Evolutionary conservation across 2,329 filamentous ascomycete species (phyloP), one percentile per base, ranked within the genome.

Genomic region (Diplodia mutila): DNA sequence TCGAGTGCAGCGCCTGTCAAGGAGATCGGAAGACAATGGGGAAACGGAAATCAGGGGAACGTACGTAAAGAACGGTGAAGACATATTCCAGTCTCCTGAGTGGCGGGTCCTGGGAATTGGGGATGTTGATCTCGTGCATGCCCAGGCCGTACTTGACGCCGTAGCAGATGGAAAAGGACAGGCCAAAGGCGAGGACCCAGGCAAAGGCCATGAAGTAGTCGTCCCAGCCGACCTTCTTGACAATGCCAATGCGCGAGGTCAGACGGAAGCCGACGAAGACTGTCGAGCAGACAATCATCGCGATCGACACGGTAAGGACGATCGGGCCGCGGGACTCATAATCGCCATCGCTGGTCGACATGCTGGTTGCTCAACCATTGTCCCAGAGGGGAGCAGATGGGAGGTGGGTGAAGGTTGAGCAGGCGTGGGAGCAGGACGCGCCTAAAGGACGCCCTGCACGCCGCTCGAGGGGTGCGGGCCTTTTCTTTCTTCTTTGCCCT

Each of bases 201-300:
- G 93, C 92, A 49, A 91, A 71, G 12, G 93, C 78, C 78, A 97
- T 95, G 73, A 91, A 87, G 78, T 89, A 91, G 82, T 97, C 94
- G 79, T 97, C 93, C 82, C 87, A 86, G 66, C 85, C 88, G 63
- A 93, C 80, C 66, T 86, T 89, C 72, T 87, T 87, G 67, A 97
- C 90, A 61, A 97, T 89, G 55, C 85, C 87, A 61, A 87, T 84
- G 32, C 93, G 87, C 69, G 91, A 93, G 51, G 92, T 80, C 71
- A 97, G 83, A 66, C 94, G 89, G 42, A 91, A 85, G 51, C 84
- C 83, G 72, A 97, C 91, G 75, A 97, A 94, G 66, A 91, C 74
- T 48, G 90, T 90, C 63, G 91, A 88, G 64, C 94, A 77, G 25
- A 85, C 85, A 69, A 94, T 85, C 63, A 90, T 91, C 23, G 85